phyloP scores from a whole-genome alignment of 768 basidiomycete genomes.

The Lentinula detonsa region DNA sequence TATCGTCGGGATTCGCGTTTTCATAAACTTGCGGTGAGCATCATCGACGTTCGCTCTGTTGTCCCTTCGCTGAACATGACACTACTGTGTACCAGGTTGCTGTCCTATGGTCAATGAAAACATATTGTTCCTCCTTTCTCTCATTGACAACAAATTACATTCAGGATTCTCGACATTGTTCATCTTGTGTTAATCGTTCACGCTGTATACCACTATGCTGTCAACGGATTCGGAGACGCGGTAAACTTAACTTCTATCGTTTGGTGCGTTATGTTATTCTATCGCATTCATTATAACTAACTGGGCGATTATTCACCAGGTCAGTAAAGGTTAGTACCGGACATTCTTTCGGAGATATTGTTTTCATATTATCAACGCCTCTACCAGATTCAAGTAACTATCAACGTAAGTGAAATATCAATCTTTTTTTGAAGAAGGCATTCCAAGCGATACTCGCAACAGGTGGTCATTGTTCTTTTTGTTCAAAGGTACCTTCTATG shows the following conservation, averaged over 20 bases:
- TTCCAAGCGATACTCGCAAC: background rate
- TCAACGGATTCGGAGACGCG: conserved; percentile 28
- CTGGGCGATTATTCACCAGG: conserved; percentile 13
- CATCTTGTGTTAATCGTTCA: conserved; percentile 28
- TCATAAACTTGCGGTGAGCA: conserved; percentile 30
- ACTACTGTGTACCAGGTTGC: conserved; percentile 19
- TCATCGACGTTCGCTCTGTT: background rate
- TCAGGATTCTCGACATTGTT: conserved; percentile 27
- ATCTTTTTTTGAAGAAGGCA: background rate
- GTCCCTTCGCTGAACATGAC: background rate
- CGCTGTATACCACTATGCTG: conserved; percentile 28
- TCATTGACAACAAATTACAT: background rate
- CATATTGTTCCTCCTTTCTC: background rate
- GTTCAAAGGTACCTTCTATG: conserved; percentile 32
- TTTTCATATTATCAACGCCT: background rate
- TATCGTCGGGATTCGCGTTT: conserved; percentile 13
- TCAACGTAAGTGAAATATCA: conserved; percentile 27
- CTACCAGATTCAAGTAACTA: conserved; percentile 31
- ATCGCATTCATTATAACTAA: background rate
- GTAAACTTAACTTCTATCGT: conserved; percentile 18
- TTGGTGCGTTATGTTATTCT: conserved; percentile 20
- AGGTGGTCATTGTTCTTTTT: conserved; percentile 36
- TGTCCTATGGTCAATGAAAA: conserved; percentile 24
- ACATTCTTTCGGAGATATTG: conserved; percentile 6
- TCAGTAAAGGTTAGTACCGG: conserved; percentile 22